Conservation (phyloP, 2,329 filamentous ascomycete genomes). For the Fusarium nanum region DNA sequence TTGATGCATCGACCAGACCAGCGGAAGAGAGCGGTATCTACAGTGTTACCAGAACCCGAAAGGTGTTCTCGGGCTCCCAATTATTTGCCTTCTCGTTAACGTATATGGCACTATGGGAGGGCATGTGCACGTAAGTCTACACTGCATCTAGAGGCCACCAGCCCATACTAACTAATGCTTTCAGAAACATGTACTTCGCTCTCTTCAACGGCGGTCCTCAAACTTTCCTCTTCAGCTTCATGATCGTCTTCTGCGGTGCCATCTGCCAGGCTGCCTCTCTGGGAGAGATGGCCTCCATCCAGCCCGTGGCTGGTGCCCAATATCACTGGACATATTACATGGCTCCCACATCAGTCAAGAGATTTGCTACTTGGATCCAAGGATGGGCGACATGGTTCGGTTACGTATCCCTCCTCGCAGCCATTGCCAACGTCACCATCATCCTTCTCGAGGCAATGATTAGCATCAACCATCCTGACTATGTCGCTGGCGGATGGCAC, state of each 20-base stretch:
- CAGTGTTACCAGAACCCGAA: constrained; percentile 40
- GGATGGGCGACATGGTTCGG: constrained; percentile 46
- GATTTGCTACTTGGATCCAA: constrained; percentile 44
- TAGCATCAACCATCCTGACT: constrained; percentile 38
- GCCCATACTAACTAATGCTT: constrained; percentile 13
- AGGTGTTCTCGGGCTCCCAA: constrained; percentile 43
- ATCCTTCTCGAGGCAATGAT: constrained; percentile 46
- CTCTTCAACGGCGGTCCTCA: constrained; percentile 42
- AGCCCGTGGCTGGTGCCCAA: constrained; percentile 40
- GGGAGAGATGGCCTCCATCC: constrained; percentile 44
- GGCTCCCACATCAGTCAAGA: constrained; percentile 29
- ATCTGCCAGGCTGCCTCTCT: constrained; percentile 41
- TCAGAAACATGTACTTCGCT: constrained; percentile 45
- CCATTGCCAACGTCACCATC: constrained; percentile 44
- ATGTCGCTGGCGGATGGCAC: constrained; percentile 42
- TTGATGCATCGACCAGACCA: constrained; percentile 27
- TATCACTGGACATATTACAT: constrained; percentile 45
- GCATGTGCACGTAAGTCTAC: constrained; percentile 41
- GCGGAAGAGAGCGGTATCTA: constrained; percentile 26
- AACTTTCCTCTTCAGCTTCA: constrained; percentile 43
- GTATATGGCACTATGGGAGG: constrained; percentile 44
- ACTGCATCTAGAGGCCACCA: accelerated
- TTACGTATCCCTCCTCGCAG: constrained; percentile 41
- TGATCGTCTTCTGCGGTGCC: constrained; percentile 44
- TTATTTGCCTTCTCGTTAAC: constrained; percentile 44